These are phyloP conservation scores for Leccinum subgranulosum DNA, from an alignment of 768 basidiomycete species.

Conservation along the genomic window DNA sequence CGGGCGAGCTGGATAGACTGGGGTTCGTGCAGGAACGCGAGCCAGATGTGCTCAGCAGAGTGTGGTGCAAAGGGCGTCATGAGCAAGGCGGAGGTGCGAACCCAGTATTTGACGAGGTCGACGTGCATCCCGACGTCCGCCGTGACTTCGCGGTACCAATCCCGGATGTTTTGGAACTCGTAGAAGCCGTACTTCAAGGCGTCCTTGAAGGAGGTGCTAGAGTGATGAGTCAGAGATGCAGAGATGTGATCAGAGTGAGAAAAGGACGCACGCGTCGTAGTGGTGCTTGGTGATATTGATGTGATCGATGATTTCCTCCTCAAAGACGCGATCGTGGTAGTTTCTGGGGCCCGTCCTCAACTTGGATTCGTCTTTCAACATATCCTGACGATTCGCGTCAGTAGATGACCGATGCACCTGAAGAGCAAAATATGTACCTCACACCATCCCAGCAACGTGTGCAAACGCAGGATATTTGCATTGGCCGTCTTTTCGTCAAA, in stretches of 20 bases:
- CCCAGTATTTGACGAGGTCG: slow-evolving; percentile 84
- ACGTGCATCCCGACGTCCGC: slow-evolving; percentile 87
- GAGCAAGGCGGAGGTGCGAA: slow-evolving; percentile 75
- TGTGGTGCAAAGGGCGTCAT: slow-evolving; percentile 89
- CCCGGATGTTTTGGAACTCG: slow-evolving; percentile 86
- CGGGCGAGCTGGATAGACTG: slow-evolving; percentile 77
- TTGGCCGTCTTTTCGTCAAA: slow-evolving; percentile 99
- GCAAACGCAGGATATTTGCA: slow-evolving; percentile 89
- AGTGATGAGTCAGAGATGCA: background rate
- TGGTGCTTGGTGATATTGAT: slow-evolving; percentile 78
- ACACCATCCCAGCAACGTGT: slow-evolving; percentile 90
- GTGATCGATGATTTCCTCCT: slow-evolving; percentile 85
- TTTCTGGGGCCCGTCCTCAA: slow-evolving; percentile 71
- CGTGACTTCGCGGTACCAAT: slow-evolving; percentile 96
- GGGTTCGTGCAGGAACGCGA: slow-evolving; percentile 64
- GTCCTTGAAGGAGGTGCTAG: slow-evolving; percentile 91
- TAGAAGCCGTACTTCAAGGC: slow-evolving; percentile 95
- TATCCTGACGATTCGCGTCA: slow-evolving; percentile 54
- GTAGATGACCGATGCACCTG: background rate
- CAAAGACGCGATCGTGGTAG: slow-evolving; percentile 88
- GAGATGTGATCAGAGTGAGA: background rate
- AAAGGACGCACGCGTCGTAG: slow-evolving; percentile 69
- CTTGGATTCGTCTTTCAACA: slow-evolving; percentile 64
- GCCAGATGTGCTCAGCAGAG: slow-evolving; percentile 90
- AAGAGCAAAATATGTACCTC: slow-evolving; percentile 53